Conservation (phyloP, 1,284 basidiomycete genomes). For the Sanguinoderma infundibulare region DNA sequence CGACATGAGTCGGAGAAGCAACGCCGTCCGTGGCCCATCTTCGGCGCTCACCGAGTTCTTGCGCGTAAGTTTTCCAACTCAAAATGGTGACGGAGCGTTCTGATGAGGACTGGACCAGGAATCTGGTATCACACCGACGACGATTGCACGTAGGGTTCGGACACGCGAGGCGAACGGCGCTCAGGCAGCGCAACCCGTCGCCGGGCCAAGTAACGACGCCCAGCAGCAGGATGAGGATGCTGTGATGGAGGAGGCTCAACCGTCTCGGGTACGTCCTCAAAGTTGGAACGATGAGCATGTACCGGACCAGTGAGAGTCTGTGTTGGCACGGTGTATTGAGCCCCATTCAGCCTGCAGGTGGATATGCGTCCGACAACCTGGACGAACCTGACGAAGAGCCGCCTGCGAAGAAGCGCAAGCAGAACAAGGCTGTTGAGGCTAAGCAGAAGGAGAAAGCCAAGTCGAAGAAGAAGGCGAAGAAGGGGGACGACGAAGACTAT, state of each 20-base stretch:
- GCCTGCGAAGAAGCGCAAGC: constrained; percentile 48
- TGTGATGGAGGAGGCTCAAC: constrained; percentile 39
- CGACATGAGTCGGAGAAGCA: constrained; percentile 50
- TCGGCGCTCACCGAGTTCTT: constrained; percentile 94
- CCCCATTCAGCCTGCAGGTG: constrained; percentile 44
- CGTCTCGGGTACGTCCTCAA: constrained; percentile 15
- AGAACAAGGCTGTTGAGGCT: constrained; percentile 42
- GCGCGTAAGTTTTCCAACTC: constrained; percentile 54
- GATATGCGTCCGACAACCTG: constrained; percentile 74
- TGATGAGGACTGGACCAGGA: constrained; percentile 51
- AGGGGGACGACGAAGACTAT: constrained; percentile 42
- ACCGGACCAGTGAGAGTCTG: no score
- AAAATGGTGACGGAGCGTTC: background rate
- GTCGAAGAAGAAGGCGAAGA: constrained; percentile 46
- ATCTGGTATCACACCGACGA: constrained; percentile 76
- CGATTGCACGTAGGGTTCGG: constrained; percentile 62
- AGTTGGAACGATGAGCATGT: no score
- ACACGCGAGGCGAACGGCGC: constrained; percentile 41
- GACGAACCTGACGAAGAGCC: constrained; percentile 58
- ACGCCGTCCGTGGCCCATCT: constrained; percentile 81
- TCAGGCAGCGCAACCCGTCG: constrained; percentile 39
- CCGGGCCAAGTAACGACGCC: constrained; percentile 50
- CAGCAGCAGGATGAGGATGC: constrained; percentile 30
- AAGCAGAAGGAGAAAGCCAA: constrained; percentile 51
- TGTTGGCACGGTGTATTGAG: background rate